phyloP scores from a whole-genome alignment of 495 filamentous ascomycete genomes.

The Xylaria intraflava region DNA sequence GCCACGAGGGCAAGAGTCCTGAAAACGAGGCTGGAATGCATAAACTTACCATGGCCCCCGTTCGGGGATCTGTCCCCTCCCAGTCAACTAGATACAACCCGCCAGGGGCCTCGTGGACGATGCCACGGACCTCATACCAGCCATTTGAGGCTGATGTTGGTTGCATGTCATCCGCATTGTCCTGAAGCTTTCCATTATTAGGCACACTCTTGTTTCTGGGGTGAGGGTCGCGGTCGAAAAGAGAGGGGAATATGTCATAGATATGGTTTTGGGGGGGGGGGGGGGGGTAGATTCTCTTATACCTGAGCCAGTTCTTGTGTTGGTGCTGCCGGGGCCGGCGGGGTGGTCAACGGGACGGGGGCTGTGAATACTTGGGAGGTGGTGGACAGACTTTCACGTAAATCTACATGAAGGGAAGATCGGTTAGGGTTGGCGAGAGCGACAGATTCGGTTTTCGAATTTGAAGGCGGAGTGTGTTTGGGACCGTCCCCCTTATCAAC shows the following conservation, averaged over 20 bases:
- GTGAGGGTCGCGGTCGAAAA: neutral
- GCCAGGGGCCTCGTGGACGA: conserved; percentile 11
- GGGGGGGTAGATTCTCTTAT: no score
- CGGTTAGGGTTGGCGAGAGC: no score
- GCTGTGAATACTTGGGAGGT: no score
- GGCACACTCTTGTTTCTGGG: neutral
- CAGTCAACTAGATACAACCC: conserved; percentile 21
- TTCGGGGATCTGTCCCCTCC: conserved; percentile 17
- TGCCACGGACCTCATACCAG: conserved; percentile 16
- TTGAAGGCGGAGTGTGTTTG: neutral
- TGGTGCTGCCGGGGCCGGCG: neutral
- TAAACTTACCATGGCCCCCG: conserved; percentile 5
- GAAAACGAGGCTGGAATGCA: neutral
- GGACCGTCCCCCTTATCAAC: no score
- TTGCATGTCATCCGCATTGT: neutral
- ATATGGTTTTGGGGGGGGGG: neutral
- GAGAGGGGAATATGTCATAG: no score
- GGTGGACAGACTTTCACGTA: no score
- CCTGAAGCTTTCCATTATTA: neutral
- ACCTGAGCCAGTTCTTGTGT: neutral
- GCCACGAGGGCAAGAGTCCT: no score
- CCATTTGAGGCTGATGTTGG: conserved; percentile 10
- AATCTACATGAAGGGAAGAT: no score
- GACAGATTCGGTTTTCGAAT: no score
- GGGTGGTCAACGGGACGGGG: neutral